Conservation (phyloP, 1,139 yeast genomes). For the Candida smagusa region DNA sequence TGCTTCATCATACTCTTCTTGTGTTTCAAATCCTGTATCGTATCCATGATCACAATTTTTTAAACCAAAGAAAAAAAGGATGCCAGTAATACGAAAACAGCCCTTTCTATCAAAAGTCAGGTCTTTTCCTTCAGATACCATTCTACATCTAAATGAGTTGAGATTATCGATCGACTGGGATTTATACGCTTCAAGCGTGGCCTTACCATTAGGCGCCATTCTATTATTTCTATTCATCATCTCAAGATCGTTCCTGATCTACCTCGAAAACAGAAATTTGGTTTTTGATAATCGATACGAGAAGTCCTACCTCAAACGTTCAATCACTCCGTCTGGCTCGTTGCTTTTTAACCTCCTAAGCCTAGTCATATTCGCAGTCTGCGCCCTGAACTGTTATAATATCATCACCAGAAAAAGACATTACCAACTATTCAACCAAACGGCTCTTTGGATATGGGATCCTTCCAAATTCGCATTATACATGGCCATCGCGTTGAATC, state of each 20-base stretch:
- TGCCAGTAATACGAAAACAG: constrained; percentile 11
- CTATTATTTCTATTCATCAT: constrained; percentile 21
- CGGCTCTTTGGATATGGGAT: constrained; percentile 23
- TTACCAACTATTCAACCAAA: too few relatives aligned
- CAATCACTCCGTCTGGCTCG: too few relatives aligned
- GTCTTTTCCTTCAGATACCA: constrained; percentile 57
- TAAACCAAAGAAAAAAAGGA: constrained; percentile 1
- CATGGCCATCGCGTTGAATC: constrained; percentile 53
- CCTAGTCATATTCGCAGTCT: too few relatives aligned
- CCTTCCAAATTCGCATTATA: constrained; percentile 22
- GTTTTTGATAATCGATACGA: too few relatives aligned
- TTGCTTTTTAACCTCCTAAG: too few relatives aligned
- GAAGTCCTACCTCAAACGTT: too few relatives aligned
- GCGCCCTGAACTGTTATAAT: too few relatives aligned
- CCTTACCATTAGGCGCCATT: constrained; percentile 45
- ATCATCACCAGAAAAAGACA: too few relatives aligned
- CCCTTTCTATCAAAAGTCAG: constrained; percentile 38
- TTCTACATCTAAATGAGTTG: constrained; percentile 50
- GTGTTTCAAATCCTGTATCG: constrained; percentile 11
- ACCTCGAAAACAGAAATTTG: constrained; percentile 10
- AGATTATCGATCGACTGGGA: constrained; percentile 67
- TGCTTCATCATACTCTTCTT: constrained; percentile 12
- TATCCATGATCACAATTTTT: constrained; percentile 8
- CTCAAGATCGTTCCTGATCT: constrained; percentile 17
- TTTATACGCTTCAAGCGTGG: constrained; percentile 41